Conservation (phyloP, 371 early-diverging fungal species). For the Mortierella sp. region DNA sequence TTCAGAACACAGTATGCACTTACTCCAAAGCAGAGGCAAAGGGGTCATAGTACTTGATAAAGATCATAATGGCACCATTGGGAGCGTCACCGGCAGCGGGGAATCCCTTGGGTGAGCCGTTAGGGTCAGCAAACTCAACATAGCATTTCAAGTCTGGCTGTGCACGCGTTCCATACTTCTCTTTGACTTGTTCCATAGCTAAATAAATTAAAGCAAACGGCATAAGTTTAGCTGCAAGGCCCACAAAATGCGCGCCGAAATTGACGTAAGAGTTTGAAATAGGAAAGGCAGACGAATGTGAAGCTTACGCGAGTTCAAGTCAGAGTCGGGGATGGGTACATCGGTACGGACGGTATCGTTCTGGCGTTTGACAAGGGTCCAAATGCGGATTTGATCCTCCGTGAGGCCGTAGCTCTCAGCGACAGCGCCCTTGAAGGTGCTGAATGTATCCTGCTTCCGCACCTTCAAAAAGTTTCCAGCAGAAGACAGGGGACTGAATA, state of each 20-base stretch:
- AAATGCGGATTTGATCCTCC: constrained; percentile 80
- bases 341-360: constrained; percentile 92
- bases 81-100: constrained; percentile 52
- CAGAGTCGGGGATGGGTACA: constrained; percentile 64
- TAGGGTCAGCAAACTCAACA: constrained; percentile 62
- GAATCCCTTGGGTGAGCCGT: constrained; percentile 26
- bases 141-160: constrained; percentile 71
- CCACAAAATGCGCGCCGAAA: constrained; percentile 52
- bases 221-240: not conserved
- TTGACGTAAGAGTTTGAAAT: not conserved
- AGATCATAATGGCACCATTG: constrained; percentile 70
- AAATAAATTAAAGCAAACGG: not conserved
- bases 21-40: constrained; percentile 72
- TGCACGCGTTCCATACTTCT: constrained; percentile 60
- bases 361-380: constrained; percentile 86
- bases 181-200: constrained; percentile 65
- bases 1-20: constrained; percentile 25
- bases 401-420: constrained; percentile 66
- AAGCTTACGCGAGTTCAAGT: constrained; percentile 63
- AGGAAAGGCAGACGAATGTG: not conserved
- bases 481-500: constrained; percentile 68
- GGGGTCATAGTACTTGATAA: constrained; percentile 91
- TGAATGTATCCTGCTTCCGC: constrained; percentile 70
- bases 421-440: constrained; percentile 66
- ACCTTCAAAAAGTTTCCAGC: constrained; percentile 64